Base-by-base conservation (phyloP, 1,284 basidiomycete species). In the Cryptococcus wingfieldii region DNA sequence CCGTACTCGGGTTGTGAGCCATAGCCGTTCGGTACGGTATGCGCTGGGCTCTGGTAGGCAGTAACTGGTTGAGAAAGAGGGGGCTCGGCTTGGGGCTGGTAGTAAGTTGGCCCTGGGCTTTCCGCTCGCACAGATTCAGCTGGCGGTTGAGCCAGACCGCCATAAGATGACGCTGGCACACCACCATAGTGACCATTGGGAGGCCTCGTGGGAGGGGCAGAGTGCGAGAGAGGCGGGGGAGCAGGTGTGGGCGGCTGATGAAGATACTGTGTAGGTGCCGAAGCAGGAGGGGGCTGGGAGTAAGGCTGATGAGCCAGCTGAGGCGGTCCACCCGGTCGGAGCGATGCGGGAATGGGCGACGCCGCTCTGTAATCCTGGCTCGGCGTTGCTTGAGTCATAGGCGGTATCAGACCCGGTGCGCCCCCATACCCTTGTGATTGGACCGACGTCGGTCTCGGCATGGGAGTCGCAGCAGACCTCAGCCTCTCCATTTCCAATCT, bases 131-230 rank as follows among this genome's bases (percentile, higher is more conserved):
- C 47, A 12, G 55, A 55, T 16, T 60, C 61, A 13, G 47, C 53
- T 12, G 47, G 47, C 16, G 47, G 54, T 38, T 60, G 67, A 13
- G 58, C 49, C 5, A 66, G 28, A 28, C 45, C 47, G 18, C 53
- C 45, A 53, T 66, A 71, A 0, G 67, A 68, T 1, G 65, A 67
- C 7, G 62, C 28, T 4, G 68, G 68, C 5, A 64, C 45, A 12
- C 54, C 45, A 12, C 54, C 55, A 48, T 70, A 68, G 50, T 68
- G 63, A 5, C 51, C 51, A 9, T 50, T 38, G 23, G 57, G 54
- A 38, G 34, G 47, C n/a, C 25, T 45, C 34, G 50, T 53, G 0
- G 67, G 66, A 2, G 67, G 69, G 25, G 67, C 69, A 19, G 69
- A 67, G 38, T 58, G 51, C 3, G 69, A 55, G 12, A 59, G 65